A percentile compares a stretch with the other conserved stretches of the same genome.
Conservation (phyloP, 305 asterid species). For the Plantago lanceolata region DNA sequence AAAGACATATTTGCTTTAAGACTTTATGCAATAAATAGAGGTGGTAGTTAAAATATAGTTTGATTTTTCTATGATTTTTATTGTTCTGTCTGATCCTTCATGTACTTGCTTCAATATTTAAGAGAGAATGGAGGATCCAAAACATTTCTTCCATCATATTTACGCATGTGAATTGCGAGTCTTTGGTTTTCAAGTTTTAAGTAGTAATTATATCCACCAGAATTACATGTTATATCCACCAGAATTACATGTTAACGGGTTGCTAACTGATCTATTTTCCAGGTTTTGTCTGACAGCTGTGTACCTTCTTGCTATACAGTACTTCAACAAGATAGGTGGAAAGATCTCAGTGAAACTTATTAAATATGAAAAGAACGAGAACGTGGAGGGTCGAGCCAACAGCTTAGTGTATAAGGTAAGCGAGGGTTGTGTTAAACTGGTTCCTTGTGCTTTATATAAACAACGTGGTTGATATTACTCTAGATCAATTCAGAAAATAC, state of each 20-base stretch:
- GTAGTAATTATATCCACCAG: not conserved
- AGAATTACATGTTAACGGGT: not conserved
- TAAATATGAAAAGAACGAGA: conserved; percentile 60
- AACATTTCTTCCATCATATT: too few relatives aligned
- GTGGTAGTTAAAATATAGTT: not conserved
- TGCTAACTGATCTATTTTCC: conserved; percentile 23
- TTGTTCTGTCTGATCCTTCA: too few relatives aligned
- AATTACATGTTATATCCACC: not conserved
- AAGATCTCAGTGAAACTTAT: conserved; percentile 78
- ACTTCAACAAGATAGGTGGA: conserved; percentile 78
- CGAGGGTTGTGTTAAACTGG: not conserved
- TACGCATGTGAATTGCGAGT: not conserved
- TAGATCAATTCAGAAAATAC: too few relatives aligned
- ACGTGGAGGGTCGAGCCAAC: conserved; percentile 63
- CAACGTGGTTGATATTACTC: too few relatives aligned
- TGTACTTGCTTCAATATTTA: too few relatives aligned
- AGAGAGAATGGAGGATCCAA: too few relatives aligned
- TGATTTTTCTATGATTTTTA: too few relatives aligned
- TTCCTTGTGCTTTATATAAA: too few relatives aligned
- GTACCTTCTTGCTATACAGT: conserved; percentile 80
- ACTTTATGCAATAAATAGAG: not conserved
- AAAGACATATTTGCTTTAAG: not conserved
- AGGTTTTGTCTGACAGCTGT: conserved; percentile 74
- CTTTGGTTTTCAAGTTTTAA: not conserved
- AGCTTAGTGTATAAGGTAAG: conserved; percentile 93